Evolutionary conservation across 495 filamentous ascomycete species (phyloP), one percentile per base, ranked within the genome.

Genomic region (Mycothermus thermophilus): DNA sequence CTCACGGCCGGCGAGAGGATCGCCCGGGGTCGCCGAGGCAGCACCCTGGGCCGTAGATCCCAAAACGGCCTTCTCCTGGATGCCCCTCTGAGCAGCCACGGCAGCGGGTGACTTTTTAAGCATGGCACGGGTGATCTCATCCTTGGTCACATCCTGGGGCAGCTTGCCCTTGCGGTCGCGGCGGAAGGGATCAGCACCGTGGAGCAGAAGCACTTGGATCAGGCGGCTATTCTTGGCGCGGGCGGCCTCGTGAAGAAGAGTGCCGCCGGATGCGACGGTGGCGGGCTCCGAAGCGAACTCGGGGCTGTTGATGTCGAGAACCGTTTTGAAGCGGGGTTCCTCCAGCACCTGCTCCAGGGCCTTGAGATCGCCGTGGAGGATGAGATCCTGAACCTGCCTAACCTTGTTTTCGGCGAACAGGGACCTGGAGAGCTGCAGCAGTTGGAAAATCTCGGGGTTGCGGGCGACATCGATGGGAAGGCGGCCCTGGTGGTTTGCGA

Each of bases 121-220:
- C 47, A 96, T 83, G 4, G 77, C 76, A 26, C 75, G 68, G 1
- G 79, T 94, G 38, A 72, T 74, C 41, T 97, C 90, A 57, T 97
- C 90, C 51, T 95, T 96, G 14, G 90, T 97, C 13, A 94, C 79
- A 59, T 96, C 88, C 55, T 97, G 90, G 13, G 90, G 86, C 17
- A 97, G 67, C 54, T 93, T 95, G 6, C 90, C 92, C 59, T 83
- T 90, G 40, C 83, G 83, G 56, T 97, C 90, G 30, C 92, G 74
- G 27, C 83, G 77, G 57, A 97, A 97, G 1, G 90, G 90, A 60
- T 97, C 90, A n/a, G 90, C 90, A 2, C 90, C 92, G 51, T 97
- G 92, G 30, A 94, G 74, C 25, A 97, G 59, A 11, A 97, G 71
- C 8, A 93, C 67, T 50, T 96, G 79, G 33, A 93, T 88, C 11